Percentiles rank a stretch among this genome's conserved stretches.
Evolutionary conservation across 2,329 filamentous ascomycete genomes (phyloP).

Genomic region (Colletotrichum godetiae): DNA sequence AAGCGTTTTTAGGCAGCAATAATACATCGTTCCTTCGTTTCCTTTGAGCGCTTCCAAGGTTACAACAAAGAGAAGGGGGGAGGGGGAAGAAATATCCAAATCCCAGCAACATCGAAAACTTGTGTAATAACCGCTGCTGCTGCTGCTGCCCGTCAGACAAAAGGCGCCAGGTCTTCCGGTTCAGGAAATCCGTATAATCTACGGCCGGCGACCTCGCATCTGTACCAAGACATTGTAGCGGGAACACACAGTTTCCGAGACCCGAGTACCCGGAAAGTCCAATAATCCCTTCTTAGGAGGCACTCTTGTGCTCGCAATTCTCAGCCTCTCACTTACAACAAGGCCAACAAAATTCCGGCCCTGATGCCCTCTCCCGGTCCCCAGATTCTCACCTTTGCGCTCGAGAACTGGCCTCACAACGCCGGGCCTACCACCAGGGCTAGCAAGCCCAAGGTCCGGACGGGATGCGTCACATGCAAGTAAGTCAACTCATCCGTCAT

Average conservation of each 20-base stretch:
- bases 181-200: background rate
- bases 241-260: background rate
- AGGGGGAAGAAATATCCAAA: background rate
- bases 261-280: background rate
- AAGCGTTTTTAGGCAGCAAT: background rate
- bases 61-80: background rate
- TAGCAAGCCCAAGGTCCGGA: slow-evolving; percentile 36
- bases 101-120: background rate
- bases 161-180: background rate
- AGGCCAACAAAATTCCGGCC: background rate
- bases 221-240: background rate
- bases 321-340: background rate
- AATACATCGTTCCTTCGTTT: background rate
- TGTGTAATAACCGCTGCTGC: background rate
- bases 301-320: background rate
- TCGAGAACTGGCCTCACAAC: slow-evolving; percentile 28
- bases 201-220: background rate
- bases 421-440: slow-evolving; percentile 24
- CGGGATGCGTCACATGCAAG: slow-evolving; percentile 36
- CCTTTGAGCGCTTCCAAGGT: background rate
- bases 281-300: background rate
- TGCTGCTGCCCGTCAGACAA: background rate
- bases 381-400: slow-evolving; percentile 22
- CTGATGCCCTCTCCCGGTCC: slow-evolving; percentile 3
- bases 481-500: background rate